Percentiles rank a stretch among this genome's conserved stretches.
Conservation (phyloP, 2,329 filamentous ascomycete genomes). For the Ophiocordyceps australis region DNA sequence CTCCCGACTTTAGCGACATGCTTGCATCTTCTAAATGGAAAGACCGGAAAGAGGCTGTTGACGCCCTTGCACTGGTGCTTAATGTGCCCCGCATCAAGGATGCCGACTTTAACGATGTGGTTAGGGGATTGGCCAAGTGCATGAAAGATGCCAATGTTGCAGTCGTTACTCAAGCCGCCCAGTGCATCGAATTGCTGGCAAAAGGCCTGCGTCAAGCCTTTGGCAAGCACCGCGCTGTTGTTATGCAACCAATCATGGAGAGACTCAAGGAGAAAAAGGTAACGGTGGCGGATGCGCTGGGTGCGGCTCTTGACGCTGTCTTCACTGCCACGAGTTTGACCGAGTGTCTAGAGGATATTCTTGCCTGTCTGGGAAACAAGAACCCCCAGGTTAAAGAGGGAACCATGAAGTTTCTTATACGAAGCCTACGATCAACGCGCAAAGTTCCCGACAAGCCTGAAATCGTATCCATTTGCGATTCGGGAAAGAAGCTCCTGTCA, state of each 20-base stretch:
- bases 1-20: constrained; percentile 65
- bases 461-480: constrained; percentile 70
- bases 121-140: constrained; percentile 70
- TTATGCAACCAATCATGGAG: constrained; percentile 86
- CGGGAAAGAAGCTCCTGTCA: constrained; percentile 72
- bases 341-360: constrained; percentile 82
- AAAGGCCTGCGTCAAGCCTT: constrained; percentile 70
- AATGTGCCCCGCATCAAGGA: constrained; percentile 89
- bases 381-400: constrained; percentile 97
- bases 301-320: constrained; percentile 60
- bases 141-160: constrained; percentile 99
- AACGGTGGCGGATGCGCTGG: constrained; percentile 71
- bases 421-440: constrained; percentile 66
- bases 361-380: constrained; percentile 75
- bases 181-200: constrained; percentile 78
- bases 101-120: constrained; percentile 69
- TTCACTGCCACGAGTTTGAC: constrained; percentile 50
- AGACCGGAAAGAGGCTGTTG: constrained; percentile 85
- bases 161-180: constrained; percentile 82
- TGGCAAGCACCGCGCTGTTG: constrained; percentile 57
- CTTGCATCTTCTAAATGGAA: constrained; percentile 94
- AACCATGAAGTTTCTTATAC: constrained; percentile 81
- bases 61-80: constrained; percentile 56
- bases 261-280: constrained; percentile 95
- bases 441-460: constrained; percentile 75